These are phyloP conservation scores for Rhodotorula sp. DNA, from an alignment of 1,284 basidiomycete species.

Conservation along the genomic window DNA sequence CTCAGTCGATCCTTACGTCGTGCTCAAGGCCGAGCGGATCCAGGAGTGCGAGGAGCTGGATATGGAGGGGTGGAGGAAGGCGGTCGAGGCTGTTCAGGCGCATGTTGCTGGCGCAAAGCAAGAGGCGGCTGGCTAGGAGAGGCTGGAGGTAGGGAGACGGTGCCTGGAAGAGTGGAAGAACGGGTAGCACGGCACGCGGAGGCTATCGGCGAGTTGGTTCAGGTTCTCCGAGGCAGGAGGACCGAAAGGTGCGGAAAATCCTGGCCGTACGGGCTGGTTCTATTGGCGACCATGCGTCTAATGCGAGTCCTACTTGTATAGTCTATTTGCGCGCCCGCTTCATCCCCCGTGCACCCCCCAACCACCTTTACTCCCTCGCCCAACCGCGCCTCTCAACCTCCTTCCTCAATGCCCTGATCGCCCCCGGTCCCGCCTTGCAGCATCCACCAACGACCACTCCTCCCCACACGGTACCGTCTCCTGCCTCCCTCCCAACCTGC, in stretches of 20 bases:
- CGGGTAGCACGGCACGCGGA: background rate
- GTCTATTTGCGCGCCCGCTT: too few relatives aligned
- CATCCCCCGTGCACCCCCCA: background rate
- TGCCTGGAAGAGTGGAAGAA: background rate
- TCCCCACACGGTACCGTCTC: slow-evolving; percentile 5
- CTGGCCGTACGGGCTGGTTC: too few relatives aligned
- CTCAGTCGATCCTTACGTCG: background rate
- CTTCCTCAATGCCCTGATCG: slow-evolving; percentile 23
- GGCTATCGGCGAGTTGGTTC: too few relatives aligned
- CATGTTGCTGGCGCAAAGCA: background rate
- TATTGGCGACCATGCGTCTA: too few relatives aligned
- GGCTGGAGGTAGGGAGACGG: background rate
- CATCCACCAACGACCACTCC: slow-evolving; percentile 36
- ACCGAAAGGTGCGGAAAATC: too few relatives aligned
- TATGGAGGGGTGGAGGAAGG: slow-evolving; percentile 15
- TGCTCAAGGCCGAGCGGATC: slow-evolving; percentile 6
- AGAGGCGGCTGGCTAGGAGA: too few relatives aligned
- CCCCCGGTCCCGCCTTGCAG: slow-evolving; percentile 35
- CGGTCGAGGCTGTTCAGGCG: background rate
- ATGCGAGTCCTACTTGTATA: too few relatives aligned
- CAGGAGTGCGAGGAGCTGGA: slow-evolving; percentile 24
- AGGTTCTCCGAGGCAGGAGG: too few relatives aligned
- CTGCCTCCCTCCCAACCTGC: background rate
- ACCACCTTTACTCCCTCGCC: background rate
- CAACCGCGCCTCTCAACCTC: slow-evolving; percentile 22